A percentile compares a stretch with the other conserved stretches of the same genome.
Evolutionary conservation across 1,284 basidiomycete genomes (phyloP).

Genomic region (Phylloporus sp.): DNA sequence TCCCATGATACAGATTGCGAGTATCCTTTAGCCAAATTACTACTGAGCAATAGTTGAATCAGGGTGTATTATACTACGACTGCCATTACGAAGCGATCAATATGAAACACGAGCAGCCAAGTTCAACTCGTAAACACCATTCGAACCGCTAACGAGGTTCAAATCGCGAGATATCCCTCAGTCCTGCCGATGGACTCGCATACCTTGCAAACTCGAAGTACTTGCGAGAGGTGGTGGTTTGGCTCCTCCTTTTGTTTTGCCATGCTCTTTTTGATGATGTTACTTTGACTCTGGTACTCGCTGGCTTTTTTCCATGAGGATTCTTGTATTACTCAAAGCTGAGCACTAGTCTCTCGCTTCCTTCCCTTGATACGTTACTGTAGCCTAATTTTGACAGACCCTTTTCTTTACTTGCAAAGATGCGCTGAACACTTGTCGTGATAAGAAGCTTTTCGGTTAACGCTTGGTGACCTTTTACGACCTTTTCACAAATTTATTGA

Average conservation of each 20-base stretch:
- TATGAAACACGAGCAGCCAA: constrained; percentile 12
- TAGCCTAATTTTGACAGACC: neutral
- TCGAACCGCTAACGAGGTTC: constrained; percentile 21
- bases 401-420: neutral
- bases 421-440: neutral
- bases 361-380: constrained; percentile 4
- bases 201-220: constrained; percentile 26
- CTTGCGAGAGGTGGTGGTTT: no score
- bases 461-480: neutral
- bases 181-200: constrained; percentile 12
- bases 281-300: neutral
- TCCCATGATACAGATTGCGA: no score
- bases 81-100: neutral
- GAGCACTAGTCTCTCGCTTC: constrained; percentile 1
- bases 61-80: constrained; percentile 16
- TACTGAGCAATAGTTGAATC: constrained; percentile 12
- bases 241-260: no score
- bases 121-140: neutral
- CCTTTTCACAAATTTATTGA: neutral
- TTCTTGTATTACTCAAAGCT: neutral
- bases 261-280: neutral
- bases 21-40: no score
- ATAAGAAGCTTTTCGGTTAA: neutral
- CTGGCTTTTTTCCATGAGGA: neutral
- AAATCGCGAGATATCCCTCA: constrained; percentile 22